phyloP scores from a whole-genome alignment of 2,329 filamentous ascomycete species.

The Beauveria sp. region DNA sequence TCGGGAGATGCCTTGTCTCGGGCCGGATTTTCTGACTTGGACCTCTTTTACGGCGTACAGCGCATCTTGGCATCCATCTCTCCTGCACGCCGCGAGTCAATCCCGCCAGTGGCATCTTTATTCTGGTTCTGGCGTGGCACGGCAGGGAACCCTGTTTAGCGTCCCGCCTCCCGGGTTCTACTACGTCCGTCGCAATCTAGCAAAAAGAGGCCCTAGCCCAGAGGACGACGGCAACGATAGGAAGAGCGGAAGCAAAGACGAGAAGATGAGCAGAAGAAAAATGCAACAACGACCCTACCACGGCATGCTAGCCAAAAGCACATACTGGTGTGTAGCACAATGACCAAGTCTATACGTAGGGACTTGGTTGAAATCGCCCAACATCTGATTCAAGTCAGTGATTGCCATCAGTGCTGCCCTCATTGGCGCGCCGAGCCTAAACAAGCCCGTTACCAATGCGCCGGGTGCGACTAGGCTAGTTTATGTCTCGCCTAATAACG shows the following conservation, averaged over 20 bases:
- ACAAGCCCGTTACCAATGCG: conserved; percentile 6
- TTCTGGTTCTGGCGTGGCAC: background rate
- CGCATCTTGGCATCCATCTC: background rate
- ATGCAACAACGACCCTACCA: background rate
- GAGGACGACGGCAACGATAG: background rate
- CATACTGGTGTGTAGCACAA: no score
- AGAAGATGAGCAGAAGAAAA: background rate
- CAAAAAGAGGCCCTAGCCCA: background rate
- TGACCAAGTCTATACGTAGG: no score
- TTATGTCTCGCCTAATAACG: conserved; percentile 5
- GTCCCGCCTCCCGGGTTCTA: background rate
- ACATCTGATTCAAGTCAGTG: background rate
- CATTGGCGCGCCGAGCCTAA: background rate
- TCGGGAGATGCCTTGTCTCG: conserved; percentile 1
- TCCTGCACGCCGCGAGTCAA: conserved; percentile 3
- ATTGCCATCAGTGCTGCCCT: background rate
- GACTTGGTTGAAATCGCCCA: background rate
- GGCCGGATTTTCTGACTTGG: background rate
- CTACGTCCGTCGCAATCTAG: conserved; percentile 7
- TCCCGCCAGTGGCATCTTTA: background rate
- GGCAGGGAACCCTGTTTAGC: background rate
- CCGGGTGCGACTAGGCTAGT: background rate
- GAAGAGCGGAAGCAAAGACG: background rate
- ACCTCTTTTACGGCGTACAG: background rate
- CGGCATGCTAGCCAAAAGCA: no score